Evolutionary conservation across 1,284 basidiomycete species (phyloP), one percentile per base, ranked within the genome.

Genomic region (Boletellus sp.): DNA sequence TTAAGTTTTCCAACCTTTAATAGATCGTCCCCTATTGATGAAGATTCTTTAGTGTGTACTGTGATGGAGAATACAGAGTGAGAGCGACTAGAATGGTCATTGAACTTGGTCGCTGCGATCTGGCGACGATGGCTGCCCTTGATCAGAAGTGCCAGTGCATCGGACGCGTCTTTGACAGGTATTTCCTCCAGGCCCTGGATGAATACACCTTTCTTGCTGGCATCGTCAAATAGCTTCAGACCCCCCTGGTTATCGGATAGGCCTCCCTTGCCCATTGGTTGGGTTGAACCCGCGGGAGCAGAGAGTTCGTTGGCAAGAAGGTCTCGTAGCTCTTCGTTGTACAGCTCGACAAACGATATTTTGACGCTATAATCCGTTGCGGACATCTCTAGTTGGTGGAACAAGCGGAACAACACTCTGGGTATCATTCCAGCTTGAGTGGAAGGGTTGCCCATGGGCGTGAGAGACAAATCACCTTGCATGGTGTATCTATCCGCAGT

Each of bases 1-100:
- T 99, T 97, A 45, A 99, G 79, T 67, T 99, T 99, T 33, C 96
- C 95, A 25, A 94, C 86, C 60, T 87, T 88, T 43, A 98, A 73
- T 17, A 97, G 72, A 60, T 99, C 95, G 55, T 98, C 93, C 6
- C 91, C 89, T 27, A 81, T 72, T 8, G 74, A 64, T 1, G 84
- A 83, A 4, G 79, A 79, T 64, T 97, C 94, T 61, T 95, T 96
- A 50, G 87, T 83, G 60, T 95, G 91, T 1, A 99, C 87, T 0
- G 93, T 95, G 58, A 99, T 84, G 14, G 93, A 91, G 64, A 99
- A 98, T n/a, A 99, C 89, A 2, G 94, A 95, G 65, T 99, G 96
- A 0, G 96, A 99, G 16, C 96, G 92, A 69, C 92, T 85, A 5
- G 94, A 98, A 60, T 94, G 91, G 57, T 97, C 93, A 67, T 99